Evolutionary conservation across 2,329 filamentous ascomycete genomes (phyloP).

Genomic region (Aspergillus sp.): DNA sequence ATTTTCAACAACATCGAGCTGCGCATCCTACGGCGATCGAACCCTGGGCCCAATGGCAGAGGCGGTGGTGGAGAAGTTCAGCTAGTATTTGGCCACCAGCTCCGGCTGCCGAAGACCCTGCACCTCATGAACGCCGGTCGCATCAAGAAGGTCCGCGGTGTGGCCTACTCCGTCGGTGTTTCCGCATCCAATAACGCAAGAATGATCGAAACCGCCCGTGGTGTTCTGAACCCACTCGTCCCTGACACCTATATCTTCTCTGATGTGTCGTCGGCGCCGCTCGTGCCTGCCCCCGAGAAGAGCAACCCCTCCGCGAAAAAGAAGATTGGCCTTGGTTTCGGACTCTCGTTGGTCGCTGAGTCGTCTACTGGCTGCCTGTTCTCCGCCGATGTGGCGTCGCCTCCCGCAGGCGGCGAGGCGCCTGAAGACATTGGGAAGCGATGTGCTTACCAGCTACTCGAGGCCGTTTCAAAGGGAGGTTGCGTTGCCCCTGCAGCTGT

Average conservation of each 20-base stretch:
- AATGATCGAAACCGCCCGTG: conserved; percentile 89
- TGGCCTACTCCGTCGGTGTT: conserved; percentile 91
- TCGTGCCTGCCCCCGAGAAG: conserved; percentile 71
- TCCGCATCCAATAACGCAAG: conserved; percentile 89
- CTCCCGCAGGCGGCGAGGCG: conserved; percentile 75
- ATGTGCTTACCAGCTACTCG: conserved; percentile 86
- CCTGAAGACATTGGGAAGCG: conserved; percentile 88
- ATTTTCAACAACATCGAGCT: conserved; percentile 86
- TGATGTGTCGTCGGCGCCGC: conserved; percentile 62
- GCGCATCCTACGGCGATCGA: conserved; percentile 76
- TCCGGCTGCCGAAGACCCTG: conserved; percentile 89
- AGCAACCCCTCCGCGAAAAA: conserved; percentile 56
- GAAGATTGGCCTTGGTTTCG: conserved; percentile 84
- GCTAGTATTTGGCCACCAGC: conserved; percentile 87
- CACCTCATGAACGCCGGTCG: conserved; percentile 82
- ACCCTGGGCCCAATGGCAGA: conserved; percentile 70
- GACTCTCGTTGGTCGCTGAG: conserved; percentile 86
- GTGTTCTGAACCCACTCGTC: conserved; percentile 81
- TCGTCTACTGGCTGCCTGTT: conserved; percentile 85
- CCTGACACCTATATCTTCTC: conserved; percentile 88
- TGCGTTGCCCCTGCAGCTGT: conserved; percentile 74
- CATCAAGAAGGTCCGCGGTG: conserved; percentile 85
- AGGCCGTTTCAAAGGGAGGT: conserved; percentile 78
- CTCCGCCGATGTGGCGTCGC: conserved; percentile 77
- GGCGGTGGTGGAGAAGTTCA: conserved; percentile 93